These are phyloP conservation scores for Teratosphaeria zuluensis DNA, from an alignment of 2,329 filamentous ascomycete species.

Conservation along the genomic window DNA sequence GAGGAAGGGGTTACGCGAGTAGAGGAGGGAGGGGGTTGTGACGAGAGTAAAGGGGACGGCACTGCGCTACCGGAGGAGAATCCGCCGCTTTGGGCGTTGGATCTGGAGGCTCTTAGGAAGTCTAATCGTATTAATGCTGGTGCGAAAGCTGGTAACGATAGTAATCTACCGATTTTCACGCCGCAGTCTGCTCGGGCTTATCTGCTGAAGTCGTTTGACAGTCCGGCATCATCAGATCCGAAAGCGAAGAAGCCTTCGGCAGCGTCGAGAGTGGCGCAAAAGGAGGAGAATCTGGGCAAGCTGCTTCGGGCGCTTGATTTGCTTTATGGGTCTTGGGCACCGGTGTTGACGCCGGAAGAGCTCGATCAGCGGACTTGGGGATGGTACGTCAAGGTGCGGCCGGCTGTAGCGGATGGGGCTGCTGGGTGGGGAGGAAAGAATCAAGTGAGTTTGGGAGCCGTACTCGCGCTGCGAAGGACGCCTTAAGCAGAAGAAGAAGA, in stretches of 20 bases:
- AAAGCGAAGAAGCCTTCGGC: conserved; percentile 44
- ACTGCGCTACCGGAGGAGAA: conserved; percentile 22
- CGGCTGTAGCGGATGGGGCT: conserved; percentile 63
- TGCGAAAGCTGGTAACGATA: conserved; percentile 18
- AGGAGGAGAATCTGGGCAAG: conserved; percentile 58
- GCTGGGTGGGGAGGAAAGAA: conserved; percentile 81
- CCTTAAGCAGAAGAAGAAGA: background rate
- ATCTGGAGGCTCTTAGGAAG: conserved; percentile 46
- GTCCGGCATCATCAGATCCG: conserved; percentile 25
- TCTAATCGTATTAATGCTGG: conserved; percentile 27
- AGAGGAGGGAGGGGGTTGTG: conserved; percentile 1
- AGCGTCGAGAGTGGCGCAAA: conserved; percentile 48
- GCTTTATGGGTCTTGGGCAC: conserved; percentile 64
- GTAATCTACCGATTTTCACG: conserved; percentile 60
- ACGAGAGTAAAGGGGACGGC: background rate
- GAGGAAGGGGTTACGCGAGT: background rate
- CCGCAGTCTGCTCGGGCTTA: conserved; percentile 59
- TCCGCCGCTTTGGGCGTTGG: conserved; percentile 49
- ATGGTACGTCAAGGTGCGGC: conserved; percentile 71
- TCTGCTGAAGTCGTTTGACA: conserved; percentile 49
- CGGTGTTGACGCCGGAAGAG: conserved; percentile 52
- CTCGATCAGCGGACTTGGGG: conserved; percentile 67
- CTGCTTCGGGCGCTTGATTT: conserved; percentile 63
- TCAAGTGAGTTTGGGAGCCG: conserved; percentile 53
- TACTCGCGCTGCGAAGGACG: conserved; percentile 44